Base-by-base conservation (phyloP, 2,329 filamentous ascomycete species). In the Fusarium torreyae region DNA sequence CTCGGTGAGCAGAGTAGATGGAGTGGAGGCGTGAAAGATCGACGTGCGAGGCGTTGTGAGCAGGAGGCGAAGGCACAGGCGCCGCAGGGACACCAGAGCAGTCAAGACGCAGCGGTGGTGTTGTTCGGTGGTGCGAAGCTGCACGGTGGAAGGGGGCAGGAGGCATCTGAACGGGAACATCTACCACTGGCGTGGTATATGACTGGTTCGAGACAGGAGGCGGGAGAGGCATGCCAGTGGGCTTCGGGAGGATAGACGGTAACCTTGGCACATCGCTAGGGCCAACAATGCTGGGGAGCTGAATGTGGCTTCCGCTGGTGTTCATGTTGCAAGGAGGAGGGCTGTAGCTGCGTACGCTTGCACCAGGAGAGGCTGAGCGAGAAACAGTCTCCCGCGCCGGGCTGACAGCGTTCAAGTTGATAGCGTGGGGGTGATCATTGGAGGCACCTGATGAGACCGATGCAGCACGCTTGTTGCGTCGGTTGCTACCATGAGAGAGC, bases 401-500 rank as follows among this genome's bases (percentile, higher is more conserved):
- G 49, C 86, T 88, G 18, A 84, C 83, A 40, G 84, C 78, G 50
- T 82, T 80, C 34, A 82, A 36, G 10, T 63, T 55, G 51, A 86
- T 78, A 68, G 85, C 77, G 9, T 88, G 84, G 17, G 88, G 87
- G 75, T 84, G 82, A 46, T 83, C 82, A 50, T 66, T 71, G 17
- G 80, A 81, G n/a, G 88, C 89, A 38, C 85, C 86, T 3, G 90
- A 91, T 4, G 89, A 91, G 63, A 91, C 85, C 17, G 92, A 94
- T 26, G 88, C 87, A 63, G 89, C 91, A 63, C 92, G 88, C 85
- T 93, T 93, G 78, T 93, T 93, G 78, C 92, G 91, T 74, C 92
- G 90, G 81, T 92, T 93, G 83, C 88, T 93, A 61, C 92, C 92
- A 77, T 94, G 92, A 69, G 91, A 94, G 68, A 96, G 87, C 77